Percentiles rank a stretch among this genome's conserved stretches.
Evolutionary conservation across 352 stramenopile genomes (phyloP).

Genomic region (Phytopythium mirpurense): DNA sequence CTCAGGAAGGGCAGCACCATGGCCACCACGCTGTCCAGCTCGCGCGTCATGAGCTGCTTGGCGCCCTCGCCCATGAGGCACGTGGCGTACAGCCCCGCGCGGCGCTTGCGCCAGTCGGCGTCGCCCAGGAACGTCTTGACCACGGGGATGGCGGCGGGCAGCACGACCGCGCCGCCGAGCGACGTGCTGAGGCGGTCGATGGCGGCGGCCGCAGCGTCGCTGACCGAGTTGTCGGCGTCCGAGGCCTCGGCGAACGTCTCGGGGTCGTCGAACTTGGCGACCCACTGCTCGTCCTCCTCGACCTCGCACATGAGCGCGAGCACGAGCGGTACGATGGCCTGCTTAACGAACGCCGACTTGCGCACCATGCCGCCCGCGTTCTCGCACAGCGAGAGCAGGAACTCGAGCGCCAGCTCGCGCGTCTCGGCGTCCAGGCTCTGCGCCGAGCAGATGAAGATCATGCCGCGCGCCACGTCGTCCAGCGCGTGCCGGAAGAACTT

Average conservation of each 20-base stretch:
- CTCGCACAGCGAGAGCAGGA: constrained; percentile 74
- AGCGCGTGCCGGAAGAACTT: constrained; percentile 77
- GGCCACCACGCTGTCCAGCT: constrained; percentile 69
- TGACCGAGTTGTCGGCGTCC: constrained; percentile 61
- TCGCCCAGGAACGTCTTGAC: constrained; percentile 60
- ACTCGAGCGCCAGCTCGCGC: constrained; percentile 76
- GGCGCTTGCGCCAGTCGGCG: constrained; percentile 70
- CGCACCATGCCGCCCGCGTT: constrained; percentile 78
- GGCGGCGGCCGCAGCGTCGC: constrained; percentile 61
- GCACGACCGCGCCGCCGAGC: constrained; percentile 64
- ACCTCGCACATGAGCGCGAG: constrained; percentile 81
- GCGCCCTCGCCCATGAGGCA: constrained; percentile 73
- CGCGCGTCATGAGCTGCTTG: constrained; percentile 74
- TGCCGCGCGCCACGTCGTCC: constrained; percentile 65
- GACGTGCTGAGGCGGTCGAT: constrained; percentile 75
- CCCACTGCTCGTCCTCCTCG: constrained; percentile 68
- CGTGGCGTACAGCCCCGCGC: constrained; percentile 70
- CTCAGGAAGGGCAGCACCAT: constrained; percentile 66
- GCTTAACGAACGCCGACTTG: constrained; percentile 64
- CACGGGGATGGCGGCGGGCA: constrained; percentile 73
- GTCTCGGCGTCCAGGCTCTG: constrained; percentile 66
- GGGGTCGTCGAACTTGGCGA: constrained; percentile 73
- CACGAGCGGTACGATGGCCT: constrained; percentile 63
- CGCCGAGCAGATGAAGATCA: constrained; percentile 72
- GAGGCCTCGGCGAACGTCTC: constrained; percentile 65